Evolutionary conservation across 352 stramenopile genomes (phyloP), one percentile per base, ranked within the genome.

Genomic region (Phytophthora cactorum): DNA sequence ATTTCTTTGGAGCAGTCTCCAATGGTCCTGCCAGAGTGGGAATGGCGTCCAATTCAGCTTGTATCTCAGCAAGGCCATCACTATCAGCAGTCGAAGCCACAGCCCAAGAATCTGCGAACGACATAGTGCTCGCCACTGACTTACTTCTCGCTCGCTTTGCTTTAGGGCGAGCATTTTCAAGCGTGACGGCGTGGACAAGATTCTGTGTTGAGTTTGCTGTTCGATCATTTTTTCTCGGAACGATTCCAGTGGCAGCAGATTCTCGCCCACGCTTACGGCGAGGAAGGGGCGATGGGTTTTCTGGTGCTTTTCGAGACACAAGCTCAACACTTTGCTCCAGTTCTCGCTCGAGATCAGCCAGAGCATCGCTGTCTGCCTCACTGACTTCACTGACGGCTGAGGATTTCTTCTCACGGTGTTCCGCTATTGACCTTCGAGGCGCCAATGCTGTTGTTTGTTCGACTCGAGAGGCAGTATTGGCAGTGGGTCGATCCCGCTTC

Each of bases 311-410:
- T 64, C 9, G 41, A 60, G 54, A 62, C 28, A 46, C 31, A 51
- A 54, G 32, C 11, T 58, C 50, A 22, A 64, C 46, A 62, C 49
- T 72, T 38, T 72, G 70, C 36, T 70, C 59, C 22, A 88, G 59
- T 59, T 89, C 79, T n/a, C 59, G 58, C 63, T 91, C 79, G 5
- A 91, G 72, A 41, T 85, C 67, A 25, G 73, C 73, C 7, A 89
- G 66, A 3, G 53, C 57, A 5, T 68, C 74, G 38, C 71, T 84
- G 6, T 75, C 77, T 29, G 66, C 50, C 9, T 77, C 74, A 45
- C 61, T 64, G 5, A 53, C 44, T 62, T 64, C 38, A 46, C 59
- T 74, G 14, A 25, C 22, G 27, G 45, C 52, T 7, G 56, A 59
- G 3, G 34, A 52, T 44, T 55, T 22, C 17, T 61, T 63, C 27